Base-by-base conservation (phyloP, 768 basidiomycete species). In the Leccinum sublutescens region DNA sequence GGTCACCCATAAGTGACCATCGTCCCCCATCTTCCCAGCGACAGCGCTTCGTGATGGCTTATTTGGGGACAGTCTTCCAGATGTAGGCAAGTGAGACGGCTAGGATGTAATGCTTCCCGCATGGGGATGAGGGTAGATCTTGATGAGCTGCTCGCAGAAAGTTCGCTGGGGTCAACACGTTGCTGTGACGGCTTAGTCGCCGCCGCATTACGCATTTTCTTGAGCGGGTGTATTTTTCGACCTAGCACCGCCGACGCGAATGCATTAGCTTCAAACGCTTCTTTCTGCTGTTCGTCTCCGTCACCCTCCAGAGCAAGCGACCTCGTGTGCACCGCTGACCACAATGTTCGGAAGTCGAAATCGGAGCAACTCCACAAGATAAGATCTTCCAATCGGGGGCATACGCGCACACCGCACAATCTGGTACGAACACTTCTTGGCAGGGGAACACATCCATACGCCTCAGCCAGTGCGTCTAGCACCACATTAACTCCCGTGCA, bases 321-420 rank as follows among this genome's bases (percentile, higher is more conserved):
- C 58, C 80, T 72, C 48, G 76, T 70, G 23, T 67, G 63, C 54
- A 82, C 75, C 25, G 78, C 66, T 14, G 64, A 74, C 55, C 74
- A 71, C 56, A 82, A 65, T 43, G 69, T 68, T 36, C 52, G 61
- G 29, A 79, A 72, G 34, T 74, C 67, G 57, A 83, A 67, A 65
- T 82, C 80, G 53, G 70, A 61, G 66, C 82, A 85, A 50, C 75
- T 75, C 83, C 80, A 82, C 57, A 85, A 75, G 40, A 78, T 74
- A 34, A 84, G 70, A n/a, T 79, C 76, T 65, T 80, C 79, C 50
- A 85, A 73, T 38, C 76, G 74, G 23, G 82, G 80, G 64, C 83
- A 84, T 49, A 79, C 72, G 57, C 78, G 81, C 61, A 81, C 79
- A 50, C 74, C 77, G 58, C 72, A 74, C 36, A 55, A 50, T 57